A percentile compares a stretch with the other conserved stretches of the same genome.
Conservation (phyloP, 2,329 filamentous ascomycete species). For the Aspergillus fijiensis region DNA sequence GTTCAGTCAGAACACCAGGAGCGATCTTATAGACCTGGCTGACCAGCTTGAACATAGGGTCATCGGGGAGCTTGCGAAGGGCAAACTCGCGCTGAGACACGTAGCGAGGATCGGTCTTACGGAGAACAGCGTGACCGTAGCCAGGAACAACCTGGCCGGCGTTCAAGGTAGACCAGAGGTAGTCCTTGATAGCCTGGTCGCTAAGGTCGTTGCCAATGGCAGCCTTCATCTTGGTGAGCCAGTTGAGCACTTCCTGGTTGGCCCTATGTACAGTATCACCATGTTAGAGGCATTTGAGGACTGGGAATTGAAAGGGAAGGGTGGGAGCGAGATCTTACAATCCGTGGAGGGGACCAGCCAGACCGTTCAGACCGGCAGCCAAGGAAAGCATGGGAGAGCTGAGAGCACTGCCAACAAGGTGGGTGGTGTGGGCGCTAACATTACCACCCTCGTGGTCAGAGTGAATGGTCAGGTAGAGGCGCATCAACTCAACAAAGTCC, state of each 20-base stretch:
- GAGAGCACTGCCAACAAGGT: slow-evolving; percentile 93
- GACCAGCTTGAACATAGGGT: slow-evolving; percentile 99
- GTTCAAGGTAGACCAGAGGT: slow-evolving; percentile 98
- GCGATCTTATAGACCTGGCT: slow-evolving; percentile 99
- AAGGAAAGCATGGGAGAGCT: slow-evolving; percentile 97
- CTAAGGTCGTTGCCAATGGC: slow-evolving; percentile 87
- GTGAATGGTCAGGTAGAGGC: slow-evolving; percentile 99
- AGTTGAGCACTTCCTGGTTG: slow-evolving; percentile 99
- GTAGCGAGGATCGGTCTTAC: slow-evolving; percentile 99
- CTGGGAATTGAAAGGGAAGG: neutral
- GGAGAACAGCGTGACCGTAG: slow-evolving; percentile 97
- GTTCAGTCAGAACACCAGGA: slow-evolving; percentile 94
- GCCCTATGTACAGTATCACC: slow-evolving; percentile 49
- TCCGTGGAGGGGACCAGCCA: slow-evolving; percentile 96
- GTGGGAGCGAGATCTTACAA: slow-evolving; percentile 49
- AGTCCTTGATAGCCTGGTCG: slow-evolving; percentile 95
- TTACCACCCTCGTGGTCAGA: slow-evolving; percentile 99
- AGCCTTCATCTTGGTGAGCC: slow-evolving; percentile 99
- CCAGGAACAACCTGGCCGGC: slow-evolving; percentile 92
- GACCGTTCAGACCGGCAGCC: slow-evolving; percentile 94
- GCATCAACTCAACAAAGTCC: slow-evolving; percentile 97
- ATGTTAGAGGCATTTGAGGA: slow-evolving; percentile 17
- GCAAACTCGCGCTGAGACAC: slow-evolving; percentile 97
- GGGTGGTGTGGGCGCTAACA: slow-evolving; percentile 96
- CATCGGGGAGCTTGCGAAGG: slow-evolving; percentile 86